Conservation (phyloP, 2,329 filamentous ascomycete genomes). For the Plectosphaerella cucumerina region DNA sequence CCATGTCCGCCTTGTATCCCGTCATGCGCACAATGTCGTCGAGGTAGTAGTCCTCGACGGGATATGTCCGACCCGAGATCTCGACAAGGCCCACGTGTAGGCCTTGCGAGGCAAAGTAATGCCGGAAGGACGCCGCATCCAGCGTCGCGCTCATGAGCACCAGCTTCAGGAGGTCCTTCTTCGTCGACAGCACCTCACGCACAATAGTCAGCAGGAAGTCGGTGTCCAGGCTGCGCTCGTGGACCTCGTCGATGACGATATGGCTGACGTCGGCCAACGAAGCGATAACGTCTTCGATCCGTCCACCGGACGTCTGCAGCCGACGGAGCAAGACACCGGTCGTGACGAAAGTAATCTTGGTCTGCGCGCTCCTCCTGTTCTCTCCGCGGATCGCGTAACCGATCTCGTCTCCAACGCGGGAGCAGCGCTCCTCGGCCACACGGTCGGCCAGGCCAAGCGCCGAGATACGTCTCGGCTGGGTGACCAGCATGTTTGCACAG, state of each 20-base stretch:
- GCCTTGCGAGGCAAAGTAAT: slow-evolving; percentile 72
- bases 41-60: slow-evolving; percentile 84
- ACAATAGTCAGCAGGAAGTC: slow-evolving; percentile 89
- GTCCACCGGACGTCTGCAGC: slow-evolving; percentile 83
- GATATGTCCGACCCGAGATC: slow-evolving; percentile 84
- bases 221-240: slow-evolving; percentile 90
- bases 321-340: slow-evolving; percentile 88
- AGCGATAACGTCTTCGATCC: slow-evolving; percentile 72
- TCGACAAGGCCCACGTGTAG: slow-evolving; percentile 73
- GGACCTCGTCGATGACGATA: slow-evolving; percentile 93
- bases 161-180: slow-evolving; percentile 78
- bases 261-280: slow-evolving; percentile 89
- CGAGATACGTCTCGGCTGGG: slow-evolving; percentile 90
- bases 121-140: slow-evolving; percentile 78
- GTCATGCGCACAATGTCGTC: slow-evolving; percentile 83
- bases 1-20: slow-evolving; percentile 53
- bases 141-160: slow-evolving; percentile 96
- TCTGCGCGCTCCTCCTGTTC: slow-evolving; percentile 67
- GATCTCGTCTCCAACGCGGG: slow-evolving; percentile 77
- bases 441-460: slow-evolving; percentile 90
- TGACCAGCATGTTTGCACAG: slow-evolving; percentile 87
- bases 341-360: slow-evolving; percentile 92
- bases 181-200: slow-evolving; percentile 70
- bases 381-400: slow-evolving; percentile 92
- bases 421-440: slow-evolving; percentile 87